These are phyloP conservation scores for Penicillium sp. DNA, from an alignment of 2,329 filamentous ascomycete species.

Conservation along the genomic window DNA sequence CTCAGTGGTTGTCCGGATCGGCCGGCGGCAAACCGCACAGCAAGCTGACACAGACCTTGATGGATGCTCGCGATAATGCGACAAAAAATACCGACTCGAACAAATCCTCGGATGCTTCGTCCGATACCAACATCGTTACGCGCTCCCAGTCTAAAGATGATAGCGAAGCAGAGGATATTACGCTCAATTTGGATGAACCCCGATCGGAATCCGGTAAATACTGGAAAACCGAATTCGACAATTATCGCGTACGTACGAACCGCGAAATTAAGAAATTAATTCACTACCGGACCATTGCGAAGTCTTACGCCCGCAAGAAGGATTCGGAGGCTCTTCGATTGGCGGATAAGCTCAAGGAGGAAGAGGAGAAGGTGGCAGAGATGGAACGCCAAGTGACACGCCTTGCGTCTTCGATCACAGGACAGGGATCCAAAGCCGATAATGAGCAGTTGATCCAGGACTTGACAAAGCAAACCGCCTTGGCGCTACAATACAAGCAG, in stretches of 20 bases:
- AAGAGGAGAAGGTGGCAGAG: constrained; percentile 46
- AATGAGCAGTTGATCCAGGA: constrained; percentile 44
- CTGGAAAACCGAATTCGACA: constrained; percentile 63
- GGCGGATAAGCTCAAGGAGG: constrained; percentile 52
- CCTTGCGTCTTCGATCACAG: constrained; percentile 42
- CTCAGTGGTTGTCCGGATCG: constrained; percentile 40
- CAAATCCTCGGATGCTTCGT: constrained; percentile 11
- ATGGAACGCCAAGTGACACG: constrained; percentile 47
- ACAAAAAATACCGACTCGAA: constrained; percentile 25
- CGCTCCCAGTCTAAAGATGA: constrained; percentile 25
- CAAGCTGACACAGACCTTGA: constrained; percentile 42
- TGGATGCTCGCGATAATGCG: constrained; percentile 41
- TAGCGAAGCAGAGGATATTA: constrained; percentile 45
- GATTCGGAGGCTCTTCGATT: constrained; percentile 57
- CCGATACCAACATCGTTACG: constrained; percentile 10
- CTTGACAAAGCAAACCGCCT: constrained; percentile 45
- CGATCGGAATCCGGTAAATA: constrained; percentile 60
- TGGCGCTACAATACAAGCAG: constrained; percentile 47
- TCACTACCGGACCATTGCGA: constrained; percentile 59
- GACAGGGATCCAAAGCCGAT: constrained; percentile 30
- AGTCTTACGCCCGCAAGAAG: constrained; percentile 61
- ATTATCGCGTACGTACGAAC: constrained; percentile 58
- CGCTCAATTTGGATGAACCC: constrained; percentile 55
- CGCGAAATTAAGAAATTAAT: constrained; percentile 62
- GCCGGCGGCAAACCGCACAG: constrained; percentile 39